Evolutionary conservation across 2,329 filamentous ascomycete genomes (phyloP), one percentile per base, ranked within the genome.

Genomic region (Hypomyces rosellus): DNA sequence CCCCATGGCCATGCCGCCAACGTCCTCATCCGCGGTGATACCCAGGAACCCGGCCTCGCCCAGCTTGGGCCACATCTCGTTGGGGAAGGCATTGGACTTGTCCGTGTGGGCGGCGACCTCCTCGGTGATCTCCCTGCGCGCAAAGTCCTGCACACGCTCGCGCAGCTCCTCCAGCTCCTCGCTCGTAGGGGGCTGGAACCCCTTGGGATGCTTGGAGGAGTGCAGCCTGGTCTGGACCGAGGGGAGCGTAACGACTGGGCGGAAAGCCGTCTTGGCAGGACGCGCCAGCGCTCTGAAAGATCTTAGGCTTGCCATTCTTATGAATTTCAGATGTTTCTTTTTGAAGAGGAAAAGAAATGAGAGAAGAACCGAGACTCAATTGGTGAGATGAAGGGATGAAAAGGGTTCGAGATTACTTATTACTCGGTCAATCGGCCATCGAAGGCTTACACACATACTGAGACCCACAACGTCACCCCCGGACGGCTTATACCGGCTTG

Each of bases 11-110:
- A 97, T 70, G 2, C 92, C 93, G 36, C 93, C 93, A 47, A 93
- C 89, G 50, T 89, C 86, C 70, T 96, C 90, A 62, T 96, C 89
- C 15, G 89, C 93, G 8, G 93, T 97, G 61, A 96, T 88, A 52
- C 93, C 93, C 25, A 97, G 78, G 59, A 97, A 86, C 6, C 88
- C 93, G 34, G 93, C 93, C 57, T 90, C 86, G 55, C 93, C 93
- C 45, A 99, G 76, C 72, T 96, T 96, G 67, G 78, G 76, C 93
- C 93, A 99, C 86, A 99, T 92, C 6, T 86, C 83, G 46, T 82
- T 78, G 3, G 93, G 93, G 68, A 99, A 99, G 45, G 82, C 83
- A 77, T 97, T 97, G 63, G 77, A 77, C 63, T 81, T 80, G 72
- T 99, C 92, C n/a, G 90, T 95, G 50, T 75, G 74, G 11, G 88